A percentile compares a stretch with the other conserved stretches of the same genome.
Conservation (phyloP, 2,329 filamentous ascomycete species). For the Fusarium cyanostomum region DNA sequence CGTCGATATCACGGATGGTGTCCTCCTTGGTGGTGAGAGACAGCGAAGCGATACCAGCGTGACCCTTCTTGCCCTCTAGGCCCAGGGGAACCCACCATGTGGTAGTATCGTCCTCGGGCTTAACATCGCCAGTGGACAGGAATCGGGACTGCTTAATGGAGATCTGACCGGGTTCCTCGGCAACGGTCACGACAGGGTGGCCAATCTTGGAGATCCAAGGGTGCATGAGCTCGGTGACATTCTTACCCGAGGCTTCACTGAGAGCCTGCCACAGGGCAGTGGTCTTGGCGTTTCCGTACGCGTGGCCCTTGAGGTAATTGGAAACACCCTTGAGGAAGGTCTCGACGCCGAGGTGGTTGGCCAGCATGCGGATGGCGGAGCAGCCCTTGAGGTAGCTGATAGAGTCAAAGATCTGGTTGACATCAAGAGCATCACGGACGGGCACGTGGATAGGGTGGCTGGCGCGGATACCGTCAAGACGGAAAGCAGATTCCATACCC, state of each 20-base stretch:
- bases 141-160: conserved; percentile 87
- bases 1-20: conserved; percentile 77
- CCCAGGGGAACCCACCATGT: conserved; percentile 96
- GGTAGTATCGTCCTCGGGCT: conserved; percentile 89
- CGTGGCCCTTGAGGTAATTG: conserved; percentile 86
- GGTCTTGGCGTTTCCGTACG: conserved; percentile 90
- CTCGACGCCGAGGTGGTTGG: conserved; percentile 85
- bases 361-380: conserved; percentile 96
- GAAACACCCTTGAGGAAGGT: conserved; percentile 91
- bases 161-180: conserved; percentile 85
- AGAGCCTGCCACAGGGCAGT: conserved; percentile 91
- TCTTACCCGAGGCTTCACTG: conserved; percentile 85
- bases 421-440: conserved; percentile 90
- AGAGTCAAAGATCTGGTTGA: conserved; percentile 97
- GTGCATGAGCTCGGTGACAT: conserved; percentile 88
- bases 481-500: conserved; percentile 90
- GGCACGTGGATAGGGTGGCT: conserved; percentile 97
- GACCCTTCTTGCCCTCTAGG: conserved; percentile 77
- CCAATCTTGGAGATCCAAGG: conserved; percentile 97
- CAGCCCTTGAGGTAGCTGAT: conserved; percentile 98
- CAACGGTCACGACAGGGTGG: conserved; percentile 87
- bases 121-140: conserved; percentile 89
- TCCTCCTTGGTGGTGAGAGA: conserved; percentile 81
- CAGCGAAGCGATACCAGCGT: conserved; percentile 68
- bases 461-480: conserved; percentile 86